Conservation (phyloP, 2,329 filamentous ascomycete species). For the Cladosporium sp. region DNA sequence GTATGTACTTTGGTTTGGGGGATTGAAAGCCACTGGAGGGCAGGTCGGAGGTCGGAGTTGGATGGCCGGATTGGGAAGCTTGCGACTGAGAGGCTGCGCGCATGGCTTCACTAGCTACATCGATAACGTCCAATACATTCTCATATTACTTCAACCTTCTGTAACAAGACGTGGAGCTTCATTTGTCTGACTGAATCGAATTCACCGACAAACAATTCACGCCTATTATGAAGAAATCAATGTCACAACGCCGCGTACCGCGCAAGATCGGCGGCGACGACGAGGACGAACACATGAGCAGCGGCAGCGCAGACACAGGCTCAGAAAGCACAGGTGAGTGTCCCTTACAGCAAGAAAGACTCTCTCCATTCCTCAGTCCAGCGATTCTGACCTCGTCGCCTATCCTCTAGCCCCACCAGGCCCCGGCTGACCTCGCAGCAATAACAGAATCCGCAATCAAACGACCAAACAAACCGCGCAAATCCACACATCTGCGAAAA, state of each 20-base stretch:
- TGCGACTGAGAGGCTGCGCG: slow-evolving; percentile 5
- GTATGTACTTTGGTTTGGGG: neutral
- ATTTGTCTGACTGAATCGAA: neutral
- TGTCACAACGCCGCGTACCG: slow-evolving; percentile 59
- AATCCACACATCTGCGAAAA: slow-evolving; percentile 68
- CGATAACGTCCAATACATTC: too few species aligned
- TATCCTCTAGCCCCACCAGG: slow-evolving; percentile 1
- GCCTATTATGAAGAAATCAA: slow-evolving; percentile 53
- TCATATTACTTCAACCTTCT: too few species aligned
- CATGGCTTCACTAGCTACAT: neutral
- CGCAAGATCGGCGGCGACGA: slow-evolving; percentile 73
- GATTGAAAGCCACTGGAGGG: too few species aligned
- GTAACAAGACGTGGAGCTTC: too few species aligned
- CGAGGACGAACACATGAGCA: slow-evolving; percentile 35
- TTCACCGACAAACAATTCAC: neutral
- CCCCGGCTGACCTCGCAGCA: slow-evolving; percentile 37
- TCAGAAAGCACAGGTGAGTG: slow-evolving; percentile 24
- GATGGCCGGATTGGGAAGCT: slow-evolving; percentile 11
- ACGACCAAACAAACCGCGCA: slow-evolving; percentile 54
- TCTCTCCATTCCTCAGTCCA: neutral
- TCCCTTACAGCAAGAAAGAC: neutral
- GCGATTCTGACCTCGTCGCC: neutral
- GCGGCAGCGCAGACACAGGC: slow-evolving; percentile 16
- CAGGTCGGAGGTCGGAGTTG: slow-evolving; percentile 16
- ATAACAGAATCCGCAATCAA: slow-evolving; percentile 47